Percentiles rank a stretch among this genome's conserved stretches.
Evolutionary conservation across 495 filamentous ascomycete genomes (phyloP).

Genomic region (Penicillium parvum): DNA sequence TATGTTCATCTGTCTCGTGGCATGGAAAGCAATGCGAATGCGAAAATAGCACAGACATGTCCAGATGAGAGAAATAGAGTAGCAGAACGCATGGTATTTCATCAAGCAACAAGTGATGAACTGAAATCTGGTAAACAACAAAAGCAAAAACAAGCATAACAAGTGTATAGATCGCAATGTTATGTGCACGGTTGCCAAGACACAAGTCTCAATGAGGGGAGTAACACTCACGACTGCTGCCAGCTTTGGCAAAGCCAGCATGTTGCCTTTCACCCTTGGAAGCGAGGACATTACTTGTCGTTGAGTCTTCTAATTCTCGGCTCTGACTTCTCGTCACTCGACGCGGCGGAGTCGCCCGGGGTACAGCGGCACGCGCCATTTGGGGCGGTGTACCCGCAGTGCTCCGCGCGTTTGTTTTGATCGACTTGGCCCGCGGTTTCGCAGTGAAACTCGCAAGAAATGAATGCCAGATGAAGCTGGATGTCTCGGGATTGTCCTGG

Average conservation of each 20-base stretch:
- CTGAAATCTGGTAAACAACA: no score
- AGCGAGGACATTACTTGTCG: background rate
- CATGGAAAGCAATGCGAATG: background rate
- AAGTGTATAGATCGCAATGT: background rate
- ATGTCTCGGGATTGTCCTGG: no score
- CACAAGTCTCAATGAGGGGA: background rate
- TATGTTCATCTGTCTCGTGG: background rate
- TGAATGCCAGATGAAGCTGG: background rate
- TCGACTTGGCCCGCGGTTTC: background rate
- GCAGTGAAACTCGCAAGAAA: background rate
- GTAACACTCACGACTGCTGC: constrained; percentile 2
- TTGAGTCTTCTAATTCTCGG: constrained; percentile 14
- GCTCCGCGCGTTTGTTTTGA: background rate
- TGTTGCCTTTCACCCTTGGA: background rate
- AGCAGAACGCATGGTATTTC: no score
- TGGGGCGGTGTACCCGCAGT: constrained; percentile 10
- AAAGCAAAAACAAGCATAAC: no score
- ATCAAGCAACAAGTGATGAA: no score
- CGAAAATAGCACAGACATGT: background rate
- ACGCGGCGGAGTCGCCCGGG: constrained; percentile 3
- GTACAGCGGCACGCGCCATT: constrained; percentile 13
- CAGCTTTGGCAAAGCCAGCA: background rate
- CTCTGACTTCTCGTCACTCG: constrained; percentile 28
- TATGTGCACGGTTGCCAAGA: background rate
- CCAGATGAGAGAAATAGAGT: no score